These are phyloP conservation scores for Chrysochromulina parva DNA, from an alignment of 78 protist species.

Conservation along the genomic window DNA sequence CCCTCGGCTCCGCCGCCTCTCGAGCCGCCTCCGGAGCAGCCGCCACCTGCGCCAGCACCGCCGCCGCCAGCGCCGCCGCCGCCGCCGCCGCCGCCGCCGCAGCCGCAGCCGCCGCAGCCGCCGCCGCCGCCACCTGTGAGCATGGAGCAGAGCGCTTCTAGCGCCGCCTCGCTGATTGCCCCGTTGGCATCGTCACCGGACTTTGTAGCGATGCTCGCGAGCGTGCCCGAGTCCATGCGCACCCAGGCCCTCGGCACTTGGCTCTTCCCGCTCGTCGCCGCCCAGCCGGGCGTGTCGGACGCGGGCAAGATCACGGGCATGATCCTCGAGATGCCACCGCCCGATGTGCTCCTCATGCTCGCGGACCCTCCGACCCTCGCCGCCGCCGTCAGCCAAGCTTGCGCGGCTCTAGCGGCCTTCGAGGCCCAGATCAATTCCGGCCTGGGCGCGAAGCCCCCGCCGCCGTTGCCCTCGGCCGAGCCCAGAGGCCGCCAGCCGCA, in stretches of 20 bases:
- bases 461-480: not conserved
- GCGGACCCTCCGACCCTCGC: no score
- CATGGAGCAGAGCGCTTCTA: not conserved
- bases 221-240: no score
- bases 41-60: no score
- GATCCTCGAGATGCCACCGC: not conserved
- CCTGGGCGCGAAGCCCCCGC: constrained; percentile 1
- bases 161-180: no score
- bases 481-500: no score
- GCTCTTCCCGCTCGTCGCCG: not conserved
- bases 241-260: not conserved
- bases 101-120: not conserved
- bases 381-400: not conserved
- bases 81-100: not conserved
- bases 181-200: no score
- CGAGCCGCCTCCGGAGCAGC: no score
- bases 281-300: not conserved
- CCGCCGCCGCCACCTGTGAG: not conserved
- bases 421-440: not conserved
- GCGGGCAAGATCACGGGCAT: not conserved
- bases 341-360: not conserved
- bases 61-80: not conserved
- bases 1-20: no score
- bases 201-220: no score
- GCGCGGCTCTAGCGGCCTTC: not conserved